A percentile compares a stretch with the other conserved stretches of the same genome.
Evolutionary conservation across 805 yeast genomes (phyloP).

Genomic region (Metschnikowia cubensis): DNA sequence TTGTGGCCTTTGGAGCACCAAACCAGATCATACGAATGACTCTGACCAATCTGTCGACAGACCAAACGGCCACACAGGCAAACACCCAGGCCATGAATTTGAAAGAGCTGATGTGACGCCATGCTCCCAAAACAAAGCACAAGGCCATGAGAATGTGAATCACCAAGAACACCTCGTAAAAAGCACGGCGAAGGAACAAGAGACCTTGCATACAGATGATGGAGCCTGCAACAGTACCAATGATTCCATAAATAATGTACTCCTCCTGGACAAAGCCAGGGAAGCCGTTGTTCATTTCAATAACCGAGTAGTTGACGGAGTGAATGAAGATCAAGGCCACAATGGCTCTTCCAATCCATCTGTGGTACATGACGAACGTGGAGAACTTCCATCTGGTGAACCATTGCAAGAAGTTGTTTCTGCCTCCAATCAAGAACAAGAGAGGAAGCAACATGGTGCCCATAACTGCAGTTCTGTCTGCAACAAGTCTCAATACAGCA

Average conservation of each 20-base stretch:
- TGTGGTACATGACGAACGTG: conserved; percentile 16
- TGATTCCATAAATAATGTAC: conserved; percentile 14
- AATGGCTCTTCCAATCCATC: conserved; percentile 19
- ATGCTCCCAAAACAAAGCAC: conserved; percentile 14
- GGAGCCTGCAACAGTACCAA: conserved; percentile 12
- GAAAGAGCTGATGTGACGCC: conserved; percentile 14
- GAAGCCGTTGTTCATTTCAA: not conserved
- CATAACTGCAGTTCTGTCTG: conserved; percentile 17
- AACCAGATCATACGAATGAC: conserved; percentile 26
- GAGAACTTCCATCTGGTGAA: conserved; percentile 19
- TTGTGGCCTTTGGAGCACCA: conserved; percentile 33
- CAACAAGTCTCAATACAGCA: conserved; percentile 11
- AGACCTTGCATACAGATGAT: conserved; percentile 18
- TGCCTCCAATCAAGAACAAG: conserved; percentile 17
- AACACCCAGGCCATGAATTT: conserved; percentile 12
- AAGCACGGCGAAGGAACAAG: conserved; percentile 13
- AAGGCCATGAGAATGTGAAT: conserved; percentile 17
- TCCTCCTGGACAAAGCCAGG: conserved; percentile 6
- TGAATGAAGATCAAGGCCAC: conserved; percentile 16
- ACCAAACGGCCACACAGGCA: conserved; percentile 27
- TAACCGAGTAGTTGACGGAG: conserved; percentile 11
- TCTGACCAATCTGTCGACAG: conserved; percentile 31
- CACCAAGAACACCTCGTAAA: conserved; percentile 16
- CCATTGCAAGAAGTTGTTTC: conserved; percentile 20
- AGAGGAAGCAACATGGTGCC: conserved; percentile 17